Conservation (phyloP, 306 rosid genomes). For the Cucurbita moschata region DNA sequence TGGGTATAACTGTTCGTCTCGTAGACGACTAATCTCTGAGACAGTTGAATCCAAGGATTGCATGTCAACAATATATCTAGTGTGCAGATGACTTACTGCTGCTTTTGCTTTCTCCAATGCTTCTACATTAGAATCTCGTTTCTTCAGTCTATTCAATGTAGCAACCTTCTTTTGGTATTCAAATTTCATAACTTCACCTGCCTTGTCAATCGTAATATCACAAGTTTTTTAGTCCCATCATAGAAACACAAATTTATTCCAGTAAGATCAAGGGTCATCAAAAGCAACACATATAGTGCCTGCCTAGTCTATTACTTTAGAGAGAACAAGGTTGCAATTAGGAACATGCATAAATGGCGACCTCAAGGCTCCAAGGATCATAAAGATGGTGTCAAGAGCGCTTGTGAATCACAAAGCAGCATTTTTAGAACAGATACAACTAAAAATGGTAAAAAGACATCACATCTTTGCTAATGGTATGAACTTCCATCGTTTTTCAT, state of each 20-base stretch:
- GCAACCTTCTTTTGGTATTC: slow-evolving; percentile 81
- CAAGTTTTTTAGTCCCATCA: not conserved
- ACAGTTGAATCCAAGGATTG: slow-evolving; percentile 97
- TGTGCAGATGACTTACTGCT: slow-evolving; percentile 84
- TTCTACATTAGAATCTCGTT: slow-evolving; percentile 50
- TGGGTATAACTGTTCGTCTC: slow-evolving; percentile 74
- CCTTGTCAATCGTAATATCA: slow-evolving; percentile 31
- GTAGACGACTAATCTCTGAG: slow-evolving; percentile 71
- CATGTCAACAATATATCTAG: slow-evolving; percentile 94
- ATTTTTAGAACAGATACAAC: not conserved
- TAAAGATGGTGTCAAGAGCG: not conserved
- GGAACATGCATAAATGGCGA: not conserved
- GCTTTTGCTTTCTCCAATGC: slow-evolving; percentile 90
- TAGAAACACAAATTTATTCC: not conserved
- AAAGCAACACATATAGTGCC: not conserved
- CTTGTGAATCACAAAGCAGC: not conserved
- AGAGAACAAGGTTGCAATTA: not conserved
- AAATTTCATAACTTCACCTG: slow-evolving; percentile 81
- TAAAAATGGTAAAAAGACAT: not conserved
- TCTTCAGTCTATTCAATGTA: slow-evolving; percentile 62
- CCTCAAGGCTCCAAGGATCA: not conserved
- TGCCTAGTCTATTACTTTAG: not conserved
- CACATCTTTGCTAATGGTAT: too few relatives aligned
- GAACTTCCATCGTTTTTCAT: not conserved
- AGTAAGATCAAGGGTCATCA: not conserved